Evolutionary conservation across 192 early-diverging fungal genomes (phyloP).

Genomic region (Dissophora globulifera): DNA sequence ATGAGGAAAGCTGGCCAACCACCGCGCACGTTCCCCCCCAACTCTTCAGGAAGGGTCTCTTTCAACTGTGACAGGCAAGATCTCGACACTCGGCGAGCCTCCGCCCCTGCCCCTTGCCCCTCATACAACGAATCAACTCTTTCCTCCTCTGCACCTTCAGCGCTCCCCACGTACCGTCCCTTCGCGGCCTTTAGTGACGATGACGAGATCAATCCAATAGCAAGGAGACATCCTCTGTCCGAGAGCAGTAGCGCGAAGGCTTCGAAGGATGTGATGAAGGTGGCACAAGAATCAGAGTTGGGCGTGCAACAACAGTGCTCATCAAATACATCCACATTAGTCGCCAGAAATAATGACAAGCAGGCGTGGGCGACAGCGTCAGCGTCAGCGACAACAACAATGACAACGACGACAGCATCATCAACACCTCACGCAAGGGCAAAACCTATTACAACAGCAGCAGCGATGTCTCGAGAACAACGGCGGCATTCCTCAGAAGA

Average conservation of each 20-base stretch:
- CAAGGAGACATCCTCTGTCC: neutral
- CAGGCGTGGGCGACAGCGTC: neutral
- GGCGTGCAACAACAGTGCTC: no score
- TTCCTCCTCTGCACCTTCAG: conserved; percentile 18
- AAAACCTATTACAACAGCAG: neutral
- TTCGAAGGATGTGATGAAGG: neutral
- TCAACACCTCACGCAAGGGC: conserved; percentile 4
- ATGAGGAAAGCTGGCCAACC: conserved; percentile 17
- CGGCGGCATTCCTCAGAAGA: conserved; percentile 33
- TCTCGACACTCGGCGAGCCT: neutral
- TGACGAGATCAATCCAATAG: neutral
- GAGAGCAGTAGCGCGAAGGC: neutral
- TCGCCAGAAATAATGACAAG: neutral
- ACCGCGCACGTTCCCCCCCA: conserved; percentile 7
- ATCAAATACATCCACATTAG: no score
- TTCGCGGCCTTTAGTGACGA: conserved; percentile 13
- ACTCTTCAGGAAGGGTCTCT: conserved; percentile 11
- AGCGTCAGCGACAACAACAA: neutral
- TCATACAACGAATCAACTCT: neutral
- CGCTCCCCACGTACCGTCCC: neutral
- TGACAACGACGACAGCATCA: neutral
- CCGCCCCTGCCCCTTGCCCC: conserved; percentile 1
- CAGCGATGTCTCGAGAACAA: neutral
- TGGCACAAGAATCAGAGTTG: neutral
- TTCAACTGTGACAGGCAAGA: conserved; percentile 14